Base-by-base conservation (phyloP, 2,329 filamentous ascomycete species). In the Fusarium oligoseptatum region DNA sequence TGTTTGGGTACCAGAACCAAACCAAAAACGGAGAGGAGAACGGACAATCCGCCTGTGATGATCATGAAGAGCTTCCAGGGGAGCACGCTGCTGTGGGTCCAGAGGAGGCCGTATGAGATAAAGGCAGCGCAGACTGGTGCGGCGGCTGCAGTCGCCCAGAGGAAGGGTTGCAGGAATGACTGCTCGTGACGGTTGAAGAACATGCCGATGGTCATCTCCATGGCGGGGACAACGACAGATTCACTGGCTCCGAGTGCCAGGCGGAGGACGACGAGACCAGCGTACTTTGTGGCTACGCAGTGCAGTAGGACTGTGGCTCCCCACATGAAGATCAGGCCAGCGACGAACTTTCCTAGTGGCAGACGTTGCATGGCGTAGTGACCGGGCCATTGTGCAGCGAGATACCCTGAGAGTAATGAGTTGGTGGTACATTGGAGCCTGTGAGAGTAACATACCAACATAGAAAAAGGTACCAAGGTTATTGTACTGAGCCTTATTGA, bases 31-130 rank as follows among this genome's bases (percentile, higher is more conserved):
- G 81, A 75, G 7, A 84, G 74, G 7, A 83, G 15, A 1, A 84
- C 60, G 0, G 82, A 82, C 2, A 83, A 41, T 0, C 80, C 76
- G 20, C 83, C 84, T 0, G 82, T 84, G 37, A 83, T 76, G 12
- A 85, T 80, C 79, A 83, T 83, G 58, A 84, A 82, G 1, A 84
- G 70, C 68, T 85, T 84, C 83, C 84, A 84, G 2, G 82, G 82
- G 2, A 80, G 71, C 3, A 83, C 78, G 4, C 67, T 45, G 15
- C 78, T 79, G 7, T 80, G 74, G 41, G 74, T 82, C 68, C 80
- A 85, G 3, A 86, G 79, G 0, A 85, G 78, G 1, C 84, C 84
- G 62, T 86, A 85, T 1, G 84, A 81, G 4, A 85, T 77, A 27
- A 85, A 81, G 0, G 82, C 84, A 0, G 83, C 82, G 3, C 79